These are phyloP conservation scores for Triangularia verruculosa DNA, from an alignment of 2,329 filamentous ascomycete genomes.

Conservation along the genomic window DNA sequence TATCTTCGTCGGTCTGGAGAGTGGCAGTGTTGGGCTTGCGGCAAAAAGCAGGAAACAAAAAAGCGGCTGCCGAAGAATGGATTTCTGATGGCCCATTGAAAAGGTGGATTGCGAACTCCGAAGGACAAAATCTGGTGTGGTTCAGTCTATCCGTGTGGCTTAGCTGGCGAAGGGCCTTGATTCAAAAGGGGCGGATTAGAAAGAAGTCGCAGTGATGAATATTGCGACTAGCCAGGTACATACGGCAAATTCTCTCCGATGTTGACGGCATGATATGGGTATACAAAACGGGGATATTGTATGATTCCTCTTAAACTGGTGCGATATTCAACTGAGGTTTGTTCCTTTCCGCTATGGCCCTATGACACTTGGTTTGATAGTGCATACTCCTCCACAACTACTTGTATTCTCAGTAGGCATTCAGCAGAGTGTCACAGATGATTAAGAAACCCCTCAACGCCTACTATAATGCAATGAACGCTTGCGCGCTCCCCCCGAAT, in stretches of 20 bases:
- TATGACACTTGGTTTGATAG: too few relatives aligned
- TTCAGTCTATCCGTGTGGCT: neutral
- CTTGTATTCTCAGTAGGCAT: too few relatives aligned
- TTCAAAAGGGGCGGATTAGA: neutral
- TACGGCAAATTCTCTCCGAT: too few relatives aligned
- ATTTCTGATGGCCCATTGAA: neutral
- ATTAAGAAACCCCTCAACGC: too few relatives aligned
- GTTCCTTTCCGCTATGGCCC: neutral
- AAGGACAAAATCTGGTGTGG: neutral
- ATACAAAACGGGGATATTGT: neutral
- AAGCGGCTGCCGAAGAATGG: neutral
- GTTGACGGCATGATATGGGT: neutral
- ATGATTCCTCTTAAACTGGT: neutral
- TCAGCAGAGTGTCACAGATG: too few relatives aligned
- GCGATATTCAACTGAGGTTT: neutral
- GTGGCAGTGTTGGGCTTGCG: neutral
- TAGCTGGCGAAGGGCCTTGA: neutral
- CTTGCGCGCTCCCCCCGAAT: too few relatives aligned
- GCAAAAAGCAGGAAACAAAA: neutral
- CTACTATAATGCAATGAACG: too few relatives aligned
- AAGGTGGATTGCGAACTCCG: neutral
- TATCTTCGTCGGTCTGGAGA: neutral
- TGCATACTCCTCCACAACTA: too few relatives aligned
- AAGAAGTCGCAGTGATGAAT: neutral
- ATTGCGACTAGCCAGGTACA: neutral